phyloP scores from a whole-genome alignment of 2,329 filamentous ascomycete genomes.

The Tricladium varicosporioides region DNA sequence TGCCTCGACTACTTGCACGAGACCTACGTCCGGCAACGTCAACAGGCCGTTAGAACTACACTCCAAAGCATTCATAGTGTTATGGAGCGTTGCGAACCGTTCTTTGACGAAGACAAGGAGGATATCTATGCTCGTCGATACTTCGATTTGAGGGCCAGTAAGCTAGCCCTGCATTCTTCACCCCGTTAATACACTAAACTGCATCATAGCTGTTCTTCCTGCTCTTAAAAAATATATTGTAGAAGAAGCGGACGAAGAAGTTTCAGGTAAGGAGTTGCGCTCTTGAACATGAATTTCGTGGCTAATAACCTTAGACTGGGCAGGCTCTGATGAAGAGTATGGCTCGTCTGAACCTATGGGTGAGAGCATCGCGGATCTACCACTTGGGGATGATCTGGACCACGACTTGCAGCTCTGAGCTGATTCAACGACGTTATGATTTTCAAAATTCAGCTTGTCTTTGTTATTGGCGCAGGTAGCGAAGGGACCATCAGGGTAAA shows the following conservation, averaged over 20 bases:
- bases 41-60: slow-evolving; percentile 28
- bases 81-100: slow-evolving; percentile 24
- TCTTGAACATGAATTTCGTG: neutral
- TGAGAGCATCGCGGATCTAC: slow-evolving; percentile 44
- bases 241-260: slow-evolving; percentile 38
- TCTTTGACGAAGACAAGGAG: slow-evolving; percentile 26
- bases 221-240: slow-evolving; percentile 32
- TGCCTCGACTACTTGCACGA: slow-evolving; percentile 34
- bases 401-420: slow-evolving; percentile 13
- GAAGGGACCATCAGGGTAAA: neutral
- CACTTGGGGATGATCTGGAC: slow-evolving; percentile 41
- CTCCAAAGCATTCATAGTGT: slow-evolving; percentile 27
- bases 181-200: slow-evolving; percentile 11
- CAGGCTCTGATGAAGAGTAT: slow-evolving; percentile 34
- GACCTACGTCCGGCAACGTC: slow-evolving; percentile 27
- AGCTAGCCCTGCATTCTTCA: slow-evolving; percentile 11
- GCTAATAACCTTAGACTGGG: slow-evolving; percentile 30
- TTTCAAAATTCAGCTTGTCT: neutral
- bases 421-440: slow-evolving; percentile 1
- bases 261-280: slow-evolving; percentile 33
- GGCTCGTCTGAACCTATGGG: slow-evolving; percentile 56
- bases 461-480: neutral
- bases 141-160: slow-evolving; percentile 20
- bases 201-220: slow-evolving; percentile 26
- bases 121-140: slow-evolving; percentile 15